Base-by-base conservation (phyloP, 129 eudicot genomes). In the Scalesia atractyloides region DNA sequence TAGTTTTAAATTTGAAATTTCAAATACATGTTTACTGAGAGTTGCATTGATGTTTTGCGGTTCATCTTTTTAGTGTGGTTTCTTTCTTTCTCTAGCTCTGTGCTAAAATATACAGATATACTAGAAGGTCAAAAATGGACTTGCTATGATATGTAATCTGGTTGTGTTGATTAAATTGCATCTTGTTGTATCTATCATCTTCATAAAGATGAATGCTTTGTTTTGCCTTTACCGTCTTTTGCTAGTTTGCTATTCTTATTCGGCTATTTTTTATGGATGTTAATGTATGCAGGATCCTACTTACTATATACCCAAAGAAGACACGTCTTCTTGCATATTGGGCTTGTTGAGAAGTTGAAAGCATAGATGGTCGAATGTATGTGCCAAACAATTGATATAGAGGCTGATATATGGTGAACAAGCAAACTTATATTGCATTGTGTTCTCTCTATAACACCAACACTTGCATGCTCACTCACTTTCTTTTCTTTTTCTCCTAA, bases 301-400 rank as follows among this genome's bases (percentile, higher is more conserved):
- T 14, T 92, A 92, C 80, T 89, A 75, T 74, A 58, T 92, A 15
- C 87, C 87, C 0, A 83, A 82, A 66, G 98, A 92, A 76, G 96
- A 92, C 50, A 64, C 77, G 3, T 89, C n/a, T n/a, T 96, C 34
- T 94, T 92, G 96, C 86, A 92, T 89, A 48, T 92, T 92, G 80
- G 96, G 97, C 33, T 74, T 96, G 91, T 92, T 80, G 96, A 92
- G 83, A 92, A n/a, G n/a, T n/a, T n/a, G n/a, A n/a, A n/a, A 89
- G 82, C 98, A 92, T 82, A 89, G 96, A 77, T 92, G 98, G 98
- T 92, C 96, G 3, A 89, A 89, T 79, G 98, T 96, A 48, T 92
- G 98, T 84, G 96, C 98, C 9, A 87, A 92, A 75, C 95, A 92
- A 66, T 80, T 92, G 72, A 87, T 89, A 70, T 96, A 92, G 84